These are phyloP conservation scores for Urochloa ruziziensis DNA, from an alignment of 176 grass and related monocot species.

Conservation along the genomic window DNA sequence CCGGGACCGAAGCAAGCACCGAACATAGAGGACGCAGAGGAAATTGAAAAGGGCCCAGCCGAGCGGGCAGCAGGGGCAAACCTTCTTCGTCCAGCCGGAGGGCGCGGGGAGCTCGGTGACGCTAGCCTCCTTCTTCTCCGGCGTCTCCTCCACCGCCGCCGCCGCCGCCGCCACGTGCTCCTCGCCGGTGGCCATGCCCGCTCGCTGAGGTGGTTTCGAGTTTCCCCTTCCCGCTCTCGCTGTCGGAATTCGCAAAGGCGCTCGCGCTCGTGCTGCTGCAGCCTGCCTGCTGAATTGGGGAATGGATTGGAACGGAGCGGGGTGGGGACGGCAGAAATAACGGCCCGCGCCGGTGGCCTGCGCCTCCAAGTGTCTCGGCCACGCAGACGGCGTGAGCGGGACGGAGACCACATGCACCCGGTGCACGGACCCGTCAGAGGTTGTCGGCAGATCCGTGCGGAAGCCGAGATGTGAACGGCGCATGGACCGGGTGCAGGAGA, in stretches of 20 bases:
- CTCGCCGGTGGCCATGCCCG: conserved; percentile 34
- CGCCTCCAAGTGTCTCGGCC: neutral
- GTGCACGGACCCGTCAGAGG: neutral
- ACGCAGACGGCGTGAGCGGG: conserved; percentile 32
- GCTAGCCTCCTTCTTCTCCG: conserved; percentile 5
- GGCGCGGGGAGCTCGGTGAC: conserved; percentile 45
- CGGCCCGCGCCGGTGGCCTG: conserved; percentile 7
- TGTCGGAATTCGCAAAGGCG: conserved; percentile 19
- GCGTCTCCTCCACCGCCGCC: conserved; percentile 24
- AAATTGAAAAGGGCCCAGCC: neutral
- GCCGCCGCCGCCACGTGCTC: conserved; percentile 25
- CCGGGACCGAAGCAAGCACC: neutral
- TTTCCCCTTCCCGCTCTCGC: conserved; percentile 55
- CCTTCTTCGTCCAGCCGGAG: conserved; percentile 69
- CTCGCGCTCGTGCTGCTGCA: neutral
- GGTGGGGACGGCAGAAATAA: conserved; percentile 36
- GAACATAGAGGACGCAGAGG: neutral
- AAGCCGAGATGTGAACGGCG: neutral
- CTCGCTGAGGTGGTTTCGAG: conserved; percentile 43
- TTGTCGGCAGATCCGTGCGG: neutral
- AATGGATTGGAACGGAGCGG: neutral
- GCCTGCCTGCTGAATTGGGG: conserved; percentile 21
- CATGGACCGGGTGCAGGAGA: neutral
- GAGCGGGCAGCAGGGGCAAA: neutral
- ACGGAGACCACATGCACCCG: neutral